Conservation (phyloP, 208 protist genomes). For the Acanthamoeba quina region DNA sequence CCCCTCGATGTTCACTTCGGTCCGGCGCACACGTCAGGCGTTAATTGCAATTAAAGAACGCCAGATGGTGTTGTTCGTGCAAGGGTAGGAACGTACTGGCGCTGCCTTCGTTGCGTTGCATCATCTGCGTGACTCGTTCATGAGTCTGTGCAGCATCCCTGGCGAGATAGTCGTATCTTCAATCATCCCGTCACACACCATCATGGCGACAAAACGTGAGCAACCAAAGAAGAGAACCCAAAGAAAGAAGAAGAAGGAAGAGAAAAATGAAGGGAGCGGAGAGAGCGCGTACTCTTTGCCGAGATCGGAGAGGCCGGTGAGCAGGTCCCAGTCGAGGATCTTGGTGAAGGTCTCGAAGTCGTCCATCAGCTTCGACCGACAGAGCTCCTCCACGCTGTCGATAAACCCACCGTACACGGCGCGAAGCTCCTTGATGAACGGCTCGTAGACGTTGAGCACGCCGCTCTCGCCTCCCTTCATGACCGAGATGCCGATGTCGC, state of each 20-base stretch:
- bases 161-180: constrained; percentile 79
- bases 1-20: constrained; percentile 16
- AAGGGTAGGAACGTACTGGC: neutral
- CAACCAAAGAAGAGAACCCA: neutral
- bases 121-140: constrained; percentile 79
- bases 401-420: constrained; percentile 78
- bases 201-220: neutral
- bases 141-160: constrained; percentile 77
- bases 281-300: constrained; percentile 20
- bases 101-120: constrained; percentile 70
- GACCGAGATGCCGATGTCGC: constrained; percentile 77
- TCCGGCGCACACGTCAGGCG: neutral
- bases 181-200: neutral
- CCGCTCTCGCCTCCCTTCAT: constrained; percentile 44
- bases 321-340: constrained; percentile 86
- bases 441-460: constrained; percentile 76
- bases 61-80: neutral
- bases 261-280: neutral
- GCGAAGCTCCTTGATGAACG: constrained; percentile 80
- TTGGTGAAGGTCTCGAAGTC: constrained; percentile 88
- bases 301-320: constrained; percentile 74
- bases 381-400: constrained; percentile 75
- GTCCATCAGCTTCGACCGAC: constrained; percentile 76
- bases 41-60: neutral
- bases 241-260: neutral